phyloP scores from a whole-genome alignment of 2,329 filamentous ascomycete species.

The Trichoderma aggressivum region DNA sequence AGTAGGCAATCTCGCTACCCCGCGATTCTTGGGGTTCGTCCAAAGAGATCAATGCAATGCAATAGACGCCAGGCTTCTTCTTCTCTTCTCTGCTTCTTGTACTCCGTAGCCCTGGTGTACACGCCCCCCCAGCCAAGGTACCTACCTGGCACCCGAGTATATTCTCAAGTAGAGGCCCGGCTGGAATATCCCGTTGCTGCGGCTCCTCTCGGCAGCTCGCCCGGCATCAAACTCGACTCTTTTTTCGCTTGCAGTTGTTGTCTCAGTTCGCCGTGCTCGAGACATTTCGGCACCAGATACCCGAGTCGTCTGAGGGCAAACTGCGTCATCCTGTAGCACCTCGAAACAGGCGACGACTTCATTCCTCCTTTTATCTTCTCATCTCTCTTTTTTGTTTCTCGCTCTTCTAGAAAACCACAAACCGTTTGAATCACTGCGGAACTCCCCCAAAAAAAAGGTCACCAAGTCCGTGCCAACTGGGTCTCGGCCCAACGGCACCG shows the following conservation, averaged over 20 bases:
- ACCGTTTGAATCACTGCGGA: neutral
- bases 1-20: conserved; percentile 14
- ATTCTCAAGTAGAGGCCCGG: neutral
- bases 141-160: neutral
- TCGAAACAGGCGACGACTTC: neutral
- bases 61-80: no score
- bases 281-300: conserved; percentile 10
- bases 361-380: neutral
- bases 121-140: neutral
- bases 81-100: neutral
- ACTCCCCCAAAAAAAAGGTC: neutral
- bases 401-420: neutral
- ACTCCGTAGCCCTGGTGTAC: neutral
- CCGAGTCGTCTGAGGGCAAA: conserved; percentile 2
- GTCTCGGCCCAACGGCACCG: conserved; percentile 25
- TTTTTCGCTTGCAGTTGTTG: neutral
- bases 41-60: neutral
- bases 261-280: neutral
- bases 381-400: neutral
- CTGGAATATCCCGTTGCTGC: neutral
- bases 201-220: conserved; percentile 4
- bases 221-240: neutral
- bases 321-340: neutral
- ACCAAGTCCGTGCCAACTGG: neutral
- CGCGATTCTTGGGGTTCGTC: conserved; percentile 9